Evolutionary conservation across 2,329 filamentous ascomycete species (phyloP).

Genomic region (Chalaropsis thielavioides): DNA sequence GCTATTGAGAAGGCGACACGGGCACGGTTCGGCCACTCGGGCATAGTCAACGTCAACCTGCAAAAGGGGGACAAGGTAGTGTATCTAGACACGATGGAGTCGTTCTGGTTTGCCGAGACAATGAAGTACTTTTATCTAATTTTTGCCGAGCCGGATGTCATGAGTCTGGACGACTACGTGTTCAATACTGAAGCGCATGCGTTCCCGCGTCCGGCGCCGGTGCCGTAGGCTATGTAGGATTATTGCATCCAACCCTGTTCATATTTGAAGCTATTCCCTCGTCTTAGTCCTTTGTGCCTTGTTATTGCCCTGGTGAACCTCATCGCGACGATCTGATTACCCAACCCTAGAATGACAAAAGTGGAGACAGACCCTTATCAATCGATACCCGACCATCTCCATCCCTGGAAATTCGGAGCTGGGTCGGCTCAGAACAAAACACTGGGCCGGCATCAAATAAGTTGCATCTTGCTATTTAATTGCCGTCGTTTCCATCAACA

Average conservation of each 20-base stretch:
- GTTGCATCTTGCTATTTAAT: background rate
- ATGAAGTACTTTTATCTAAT: conserved; percentile 63
- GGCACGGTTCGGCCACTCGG: conserved; percentile 35
- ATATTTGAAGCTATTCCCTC: background rate
- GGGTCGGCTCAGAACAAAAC: background rate
- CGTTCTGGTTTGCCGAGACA: conserved; percentile 60
- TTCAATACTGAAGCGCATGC: conserved; percentile 42
- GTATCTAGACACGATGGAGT: conserved; percentile 50
- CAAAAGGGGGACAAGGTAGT: conserved; percentile 24
- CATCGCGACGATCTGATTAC: background rate
- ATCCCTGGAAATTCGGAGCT: background rate
- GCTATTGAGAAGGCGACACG: conserved; percentile 32
- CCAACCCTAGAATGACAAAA: background rate
- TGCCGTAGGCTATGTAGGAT: background rate
- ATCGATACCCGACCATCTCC: background rate
- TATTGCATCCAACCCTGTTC: background rate
- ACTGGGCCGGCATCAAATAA: background rate
- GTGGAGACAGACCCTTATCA: background rate
- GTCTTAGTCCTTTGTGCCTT: background rate
- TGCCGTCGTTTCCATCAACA: too few relatives aligned
- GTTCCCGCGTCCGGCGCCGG: conserved; percentile 21
- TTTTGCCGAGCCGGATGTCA: conserved; percentile 48
- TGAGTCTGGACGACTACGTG: conserved; percentile 55
- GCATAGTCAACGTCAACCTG: conserved; percentile 29
- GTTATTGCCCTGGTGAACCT: background rate